Conservation (phyloP, 192 early-diverging fungal species). For the Coemansia sp. region DNA sequence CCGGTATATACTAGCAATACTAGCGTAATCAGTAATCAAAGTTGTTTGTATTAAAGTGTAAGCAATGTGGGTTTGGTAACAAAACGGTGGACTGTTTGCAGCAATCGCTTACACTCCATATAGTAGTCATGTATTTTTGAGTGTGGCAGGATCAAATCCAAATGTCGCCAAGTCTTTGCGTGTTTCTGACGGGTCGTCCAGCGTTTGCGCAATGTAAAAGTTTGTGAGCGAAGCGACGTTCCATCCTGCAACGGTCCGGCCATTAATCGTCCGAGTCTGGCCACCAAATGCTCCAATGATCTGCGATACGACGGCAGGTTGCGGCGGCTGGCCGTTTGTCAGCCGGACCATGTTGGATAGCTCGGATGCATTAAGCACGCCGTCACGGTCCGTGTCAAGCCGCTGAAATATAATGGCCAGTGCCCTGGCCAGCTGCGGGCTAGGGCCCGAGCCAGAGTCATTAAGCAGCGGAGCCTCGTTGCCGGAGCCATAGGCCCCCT, state of each 20-base stretch:
- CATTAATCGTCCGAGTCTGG: conserved; percentile 12
- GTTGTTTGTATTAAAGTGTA: too few relatives aligned
- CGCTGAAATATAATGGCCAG: conserved; percentile 38
- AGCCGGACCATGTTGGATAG: conserved; percentile 27
- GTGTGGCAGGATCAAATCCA: conserved; percentile 40
- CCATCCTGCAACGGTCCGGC: conserved; percentile 30
- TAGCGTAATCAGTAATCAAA: too few relatives aligned
- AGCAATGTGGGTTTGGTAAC: too few relatives aligned
- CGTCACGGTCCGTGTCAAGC: conserved; percentile 44
- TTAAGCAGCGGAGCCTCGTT: conserved; percentile 39
- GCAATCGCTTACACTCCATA: background rate
- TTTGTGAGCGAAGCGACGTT: conserved; percentile 21
- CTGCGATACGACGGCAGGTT: conserved; percentile 20
- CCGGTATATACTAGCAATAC: too few relatives aligned
- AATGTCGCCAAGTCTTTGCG: conserved; percentile 43
- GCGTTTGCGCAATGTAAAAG: conserved; percentile 42
- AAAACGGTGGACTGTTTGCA: too few relatives aligned
- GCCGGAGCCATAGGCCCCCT: conserved; percentile 21
- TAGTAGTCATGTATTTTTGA: conserved; percentile 3
- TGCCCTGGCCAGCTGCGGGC: conserved; percentile 31
- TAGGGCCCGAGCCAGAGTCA: conserved; percentile 22
- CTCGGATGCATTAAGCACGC: conserved; percentile 36
- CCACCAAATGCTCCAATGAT: conserved; percentile 44
- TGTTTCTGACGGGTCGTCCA: conserved; percentile 47
- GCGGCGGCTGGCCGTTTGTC: conserved; percentile 35